Percentiles rank a stretch among this genome's conserved stretches.
phyloP scores from a whole-genome alignment of 805 yeast genomes.

The Saccharomycopsis synnaedendra region DNA sequence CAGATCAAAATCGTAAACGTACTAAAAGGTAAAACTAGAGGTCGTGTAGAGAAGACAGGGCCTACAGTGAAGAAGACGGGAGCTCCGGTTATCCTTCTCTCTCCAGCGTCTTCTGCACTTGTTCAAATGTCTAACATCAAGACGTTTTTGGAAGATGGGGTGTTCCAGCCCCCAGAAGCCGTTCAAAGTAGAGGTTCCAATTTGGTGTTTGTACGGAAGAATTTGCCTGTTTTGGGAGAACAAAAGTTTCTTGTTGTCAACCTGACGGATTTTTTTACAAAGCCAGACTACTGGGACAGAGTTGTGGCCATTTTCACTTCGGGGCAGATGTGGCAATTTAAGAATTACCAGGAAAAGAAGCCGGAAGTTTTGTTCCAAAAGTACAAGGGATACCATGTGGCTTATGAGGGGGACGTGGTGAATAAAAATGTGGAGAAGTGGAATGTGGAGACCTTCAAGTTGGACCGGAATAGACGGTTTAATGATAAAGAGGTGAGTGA shows the following conservation, averaged over 20 bases:
- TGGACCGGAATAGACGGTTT: conserved; percentile 78
- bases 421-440: conserved; percentile 72
- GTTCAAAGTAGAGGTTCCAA: conserved; percentile 17
- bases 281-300: conserved; percentile 96
- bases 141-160: conserved; percentile 63
- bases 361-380: conserved; percentile 76
- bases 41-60: neutral
- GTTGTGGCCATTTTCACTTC: conserved; percentile 93
- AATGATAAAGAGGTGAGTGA: conserved; percentile 82
- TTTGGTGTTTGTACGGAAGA: conserved; percentile 41
- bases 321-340: conserved; percentile 96
- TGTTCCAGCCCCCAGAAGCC: conserved; percentile 41
- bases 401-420: conserved; percentile 66
- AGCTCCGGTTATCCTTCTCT: conserved; percentile 65
- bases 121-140: conserved; percentile 55
- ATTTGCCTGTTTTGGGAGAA: conserved; percentile 45
- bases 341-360: conserved; percentile 70
- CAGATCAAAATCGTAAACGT: conserved; percentile 47
- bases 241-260: conserved; percentile 73
- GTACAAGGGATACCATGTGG: conserved; percentile 71
- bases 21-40: conserved; percentile 24
- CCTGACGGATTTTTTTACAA: conserved; percentile 74
- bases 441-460: conserved; percentile 72
- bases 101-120: conserved; percentile 72
- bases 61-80: conserved; percentile 17